These are phyloP conservation scores for Neopestalotiopsis sp. DNA, from an alignment of 2,329 filamentous ascomycete genomes.

Conservation along the genomic window DNA sequence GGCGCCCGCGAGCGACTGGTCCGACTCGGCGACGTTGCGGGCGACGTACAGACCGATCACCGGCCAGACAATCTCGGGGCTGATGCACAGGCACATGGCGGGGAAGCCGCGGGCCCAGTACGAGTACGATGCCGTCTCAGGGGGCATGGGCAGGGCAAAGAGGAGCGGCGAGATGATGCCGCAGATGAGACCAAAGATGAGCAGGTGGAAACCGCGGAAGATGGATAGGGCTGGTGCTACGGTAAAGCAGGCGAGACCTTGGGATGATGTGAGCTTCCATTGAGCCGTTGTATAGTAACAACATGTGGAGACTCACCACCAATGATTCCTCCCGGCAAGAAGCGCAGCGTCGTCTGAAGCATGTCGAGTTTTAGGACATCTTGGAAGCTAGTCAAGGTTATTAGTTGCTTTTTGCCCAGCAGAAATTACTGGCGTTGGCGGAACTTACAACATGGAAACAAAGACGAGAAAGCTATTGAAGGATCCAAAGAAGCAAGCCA, in stretches of 20 bases:
- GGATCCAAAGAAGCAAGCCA: neutral
- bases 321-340: neutral
- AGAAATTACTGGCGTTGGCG: neutral
- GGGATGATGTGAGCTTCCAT: neutral
- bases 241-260: neutral
- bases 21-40: neutral
- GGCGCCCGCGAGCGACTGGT: slow-evolving; percentile 4
- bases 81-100: neutral
- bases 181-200: neutral
- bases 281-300: neutral
- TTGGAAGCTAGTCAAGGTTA: neutral
- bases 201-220: neutral
- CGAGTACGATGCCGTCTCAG: neutral
- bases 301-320: neutral
- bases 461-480: slow-evolving; percentile 3
- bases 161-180: neutral
- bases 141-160: neutral
- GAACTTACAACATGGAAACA: neutral
- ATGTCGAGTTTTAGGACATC: neutral
- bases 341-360: neutral
- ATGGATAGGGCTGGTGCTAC: neutral
- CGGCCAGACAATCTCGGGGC: neutral
- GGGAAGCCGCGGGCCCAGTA: neutral
- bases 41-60: neutral
- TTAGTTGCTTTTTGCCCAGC: neutral